These are phyloP conservation scores for Colletotrichum lupini DNA, from an alignment of 2,329 filamentous ascomycete species.

Conservation along the genomic window DNA sequence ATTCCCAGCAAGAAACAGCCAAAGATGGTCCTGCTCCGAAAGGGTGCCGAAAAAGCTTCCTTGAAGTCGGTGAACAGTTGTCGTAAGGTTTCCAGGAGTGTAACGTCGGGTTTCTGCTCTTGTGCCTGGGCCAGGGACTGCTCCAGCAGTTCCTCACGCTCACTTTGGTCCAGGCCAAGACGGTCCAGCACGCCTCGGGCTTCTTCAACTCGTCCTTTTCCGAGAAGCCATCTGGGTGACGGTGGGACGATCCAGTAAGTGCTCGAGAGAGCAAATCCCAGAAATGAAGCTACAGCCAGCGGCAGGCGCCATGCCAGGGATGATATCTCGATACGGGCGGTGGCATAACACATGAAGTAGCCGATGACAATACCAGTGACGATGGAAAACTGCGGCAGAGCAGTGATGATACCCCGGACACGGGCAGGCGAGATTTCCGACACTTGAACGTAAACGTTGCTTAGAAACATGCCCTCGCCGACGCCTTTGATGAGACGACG, in stretches of 20 bases:
- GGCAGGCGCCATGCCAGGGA: constrained; percentile 68
- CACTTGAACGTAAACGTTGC: constrained; percentile 63
- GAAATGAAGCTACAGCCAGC: constrained; percentile 51
- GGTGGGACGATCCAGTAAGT: constrained; percentile 52
- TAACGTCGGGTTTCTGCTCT: constrained; percentile 41
- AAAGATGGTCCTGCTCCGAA: constrained; percentile 58
- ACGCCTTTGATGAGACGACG: constrained; percentile 66
- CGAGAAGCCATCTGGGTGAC: constrained; percentile 68
- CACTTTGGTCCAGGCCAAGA: constrained; percentile 55
- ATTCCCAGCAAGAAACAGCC: constrained; percentile 69
- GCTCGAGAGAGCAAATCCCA: constrained; percentile 45
- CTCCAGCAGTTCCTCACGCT: constrained; percentile 52
- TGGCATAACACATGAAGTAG: constrained; percentile 72
- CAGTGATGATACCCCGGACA: constrained; percentile 61
- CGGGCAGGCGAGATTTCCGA: constrained; percentile 68
- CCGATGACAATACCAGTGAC: constrained; percentile 63
- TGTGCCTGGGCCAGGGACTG: constrained; percentile 29
- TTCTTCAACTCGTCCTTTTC: constrained; percentile 52
- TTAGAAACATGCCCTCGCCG: constrained; percentile 67
- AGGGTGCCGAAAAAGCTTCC: constrained; percentile 40
- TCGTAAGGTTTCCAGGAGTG: constrained; percentile 41
- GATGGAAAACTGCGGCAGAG: constrained; percentile 64
- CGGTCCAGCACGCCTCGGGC: constrained; percentile 52
- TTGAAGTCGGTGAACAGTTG: constrained; percentile 45
- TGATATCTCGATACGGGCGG: constrained; percentile 51